Evolutionary conservation across 1,284 basidiomycete genomes (phyloP).

Genomic region (Ceratobasidium theobromae): DNA sequence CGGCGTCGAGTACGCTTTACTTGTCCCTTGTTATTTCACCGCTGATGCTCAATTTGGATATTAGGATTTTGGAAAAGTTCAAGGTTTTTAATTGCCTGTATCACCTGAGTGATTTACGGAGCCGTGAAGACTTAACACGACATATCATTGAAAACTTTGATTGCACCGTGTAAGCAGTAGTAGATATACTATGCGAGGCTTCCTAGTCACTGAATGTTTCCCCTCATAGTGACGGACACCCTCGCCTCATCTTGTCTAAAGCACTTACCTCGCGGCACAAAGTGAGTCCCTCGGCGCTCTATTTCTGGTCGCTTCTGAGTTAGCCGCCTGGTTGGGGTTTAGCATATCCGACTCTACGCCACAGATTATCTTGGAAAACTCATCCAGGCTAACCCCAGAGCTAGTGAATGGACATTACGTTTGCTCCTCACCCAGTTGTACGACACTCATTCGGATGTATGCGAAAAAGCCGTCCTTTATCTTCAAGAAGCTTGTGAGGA

Average conservation of each 20-base stretch:
- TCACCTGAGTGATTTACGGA: slow-evolving; percentile 85
- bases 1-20: slow-evolving; percentile 79
- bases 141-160: slow-evolving; percentile 91
- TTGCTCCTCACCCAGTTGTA: slow-evolving; percentile 94
- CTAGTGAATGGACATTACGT: slow-evolving; percentile 82
- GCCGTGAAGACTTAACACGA: slow-evolving; percentile 88
- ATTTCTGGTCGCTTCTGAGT: not conserved
- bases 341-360: slow-evolving; percentile 87
- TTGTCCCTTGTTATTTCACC: not conserved
- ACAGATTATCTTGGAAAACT: slow-evolving; percentile 86
- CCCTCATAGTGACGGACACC: slow-evolving; percentile 77
- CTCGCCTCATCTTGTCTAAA: slow-evolving; percentile 88
- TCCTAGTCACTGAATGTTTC: slow-evolving; percentile 1
- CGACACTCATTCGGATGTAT: slow-evolving; percentile 87
- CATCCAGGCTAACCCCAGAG: slow-evolving; percentile 61
- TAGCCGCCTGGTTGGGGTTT: slow-evolving; percentile 14
- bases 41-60: not conserved
- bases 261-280: slow-evolving; percentile 90
- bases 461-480: slow-evolving; percentile 84
- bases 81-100: slow-evolving; percentile 96
- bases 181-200: not conserved
- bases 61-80: slow-evolving; percentile 84
- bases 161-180: slow-evolving; percentile 70
- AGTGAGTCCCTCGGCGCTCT: slow-evolving; percentile 47
- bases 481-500: slow-evolving; percentile 89